Conservation (phyloP, 2,329 filamentous ascomycete species). For the Penicillium sp. region DNA sequence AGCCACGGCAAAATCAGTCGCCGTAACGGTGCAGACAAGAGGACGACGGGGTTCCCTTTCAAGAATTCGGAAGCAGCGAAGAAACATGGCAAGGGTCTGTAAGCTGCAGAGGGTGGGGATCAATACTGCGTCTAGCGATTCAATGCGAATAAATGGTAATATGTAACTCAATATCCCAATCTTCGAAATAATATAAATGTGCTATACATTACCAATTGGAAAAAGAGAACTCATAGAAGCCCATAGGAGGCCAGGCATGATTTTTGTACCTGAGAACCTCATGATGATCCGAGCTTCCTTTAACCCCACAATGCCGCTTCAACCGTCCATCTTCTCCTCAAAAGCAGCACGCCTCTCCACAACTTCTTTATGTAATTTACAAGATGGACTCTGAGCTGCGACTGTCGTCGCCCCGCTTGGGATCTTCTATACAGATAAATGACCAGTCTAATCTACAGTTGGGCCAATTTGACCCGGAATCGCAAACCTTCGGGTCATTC, state of each 20-base stretch:
- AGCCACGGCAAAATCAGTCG: conserved; percentile 57
- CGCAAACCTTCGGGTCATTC: conserved; percentile 28
- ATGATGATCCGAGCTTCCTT: conserved; percentile 8
- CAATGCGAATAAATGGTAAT: neutral
- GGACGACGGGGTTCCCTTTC: conserved; percentile 65
- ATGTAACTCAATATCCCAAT: neutral
- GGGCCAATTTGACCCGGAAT: conserved; percentile 19
- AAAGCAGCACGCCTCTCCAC: conserved; percentile 28
- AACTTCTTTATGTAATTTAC: neutral
- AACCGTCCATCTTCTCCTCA: conserved; percentile 21
- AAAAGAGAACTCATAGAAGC: neutral
- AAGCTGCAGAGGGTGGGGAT: neutral
- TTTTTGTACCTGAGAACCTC: neutral
- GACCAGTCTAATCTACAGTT: conserved; percentile 19
- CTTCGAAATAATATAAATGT: neutral
- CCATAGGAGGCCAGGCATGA: neutral
- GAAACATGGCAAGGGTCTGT: conserved; percentile 38
- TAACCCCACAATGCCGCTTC: conserved; percentile 24
- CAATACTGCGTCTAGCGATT: neutral
- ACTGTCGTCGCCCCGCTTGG: conserved; percentile 17
- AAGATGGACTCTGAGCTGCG: conserved; percentile 28
- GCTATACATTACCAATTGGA: neutral
- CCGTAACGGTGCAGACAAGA: conserved; percentile 65
- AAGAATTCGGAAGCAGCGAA: conserved; percentile 57
- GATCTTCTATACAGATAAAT: conserved; percentile 16